These are phyloP conservation scores for Bocquillonia castaneifolia DNA, from an alignment of 441 rosid genomes.

Conservation along the genomic window DNA sequence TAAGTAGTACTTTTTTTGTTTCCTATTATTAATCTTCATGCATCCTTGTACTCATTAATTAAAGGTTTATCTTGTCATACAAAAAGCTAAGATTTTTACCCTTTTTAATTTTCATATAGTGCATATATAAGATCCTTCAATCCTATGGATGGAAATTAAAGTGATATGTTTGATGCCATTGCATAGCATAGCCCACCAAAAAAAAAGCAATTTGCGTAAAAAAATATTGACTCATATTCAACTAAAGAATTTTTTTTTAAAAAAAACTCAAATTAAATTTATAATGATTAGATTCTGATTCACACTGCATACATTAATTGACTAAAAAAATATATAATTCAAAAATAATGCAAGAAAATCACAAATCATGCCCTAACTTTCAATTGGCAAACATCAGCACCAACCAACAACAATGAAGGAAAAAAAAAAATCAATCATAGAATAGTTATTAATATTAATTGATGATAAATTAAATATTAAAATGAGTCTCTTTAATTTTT, in stretches of 20 bases:
- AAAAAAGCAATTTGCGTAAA: background rate
- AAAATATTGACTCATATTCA: background rate
- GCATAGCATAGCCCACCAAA: background rate
- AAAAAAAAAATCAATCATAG: background rate
- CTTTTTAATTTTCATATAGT: no score
- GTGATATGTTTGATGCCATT: no score
- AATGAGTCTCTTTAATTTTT: background rate
- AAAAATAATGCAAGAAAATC: background rate
- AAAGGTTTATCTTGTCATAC: no score
- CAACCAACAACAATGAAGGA: background rate
- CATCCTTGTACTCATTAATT: no score
- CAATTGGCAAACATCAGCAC: background rate
- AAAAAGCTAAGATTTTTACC: no score
- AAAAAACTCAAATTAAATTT: background rate
- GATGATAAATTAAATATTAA: background rate
- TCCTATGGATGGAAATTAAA: no score
- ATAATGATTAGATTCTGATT: background rate
- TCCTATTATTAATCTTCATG: no score
- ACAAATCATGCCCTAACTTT: no score
- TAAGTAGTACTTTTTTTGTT: no score
- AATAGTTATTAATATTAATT: background rate
- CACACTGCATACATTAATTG: background rate
- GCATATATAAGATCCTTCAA: no score
- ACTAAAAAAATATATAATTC: background rate
- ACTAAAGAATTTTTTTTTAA: background rate